Percentiles rank a stretch among this genome's conserved stretches.
Conservation (phyloP, 73 alveolate species). For the Symbiodinium natans region DNA sequence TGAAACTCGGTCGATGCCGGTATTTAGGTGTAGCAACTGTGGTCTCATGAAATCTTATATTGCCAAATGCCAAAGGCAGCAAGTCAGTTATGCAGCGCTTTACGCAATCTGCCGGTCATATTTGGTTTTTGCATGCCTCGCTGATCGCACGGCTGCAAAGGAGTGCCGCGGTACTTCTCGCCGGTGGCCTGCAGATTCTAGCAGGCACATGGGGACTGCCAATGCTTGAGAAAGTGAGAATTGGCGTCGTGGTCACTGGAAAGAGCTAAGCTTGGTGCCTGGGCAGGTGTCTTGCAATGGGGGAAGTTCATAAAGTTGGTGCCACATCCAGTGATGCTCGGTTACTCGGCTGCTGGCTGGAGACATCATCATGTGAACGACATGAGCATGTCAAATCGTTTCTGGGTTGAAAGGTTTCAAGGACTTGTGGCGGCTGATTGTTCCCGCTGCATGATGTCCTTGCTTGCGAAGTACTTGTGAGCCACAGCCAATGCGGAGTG, state of each 20-base stretch:
- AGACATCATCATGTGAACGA: not conserved
- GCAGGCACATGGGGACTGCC: not conserved
- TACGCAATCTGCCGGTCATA: no score
- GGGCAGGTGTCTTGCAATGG: not conserved
- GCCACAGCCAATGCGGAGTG: no score
- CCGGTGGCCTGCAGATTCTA: constrained; percentile 1
- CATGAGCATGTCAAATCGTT: no score
- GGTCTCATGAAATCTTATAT: no score
- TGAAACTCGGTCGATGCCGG: not conserved
- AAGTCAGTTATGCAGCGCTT: not conserved
- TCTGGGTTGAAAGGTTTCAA: no score
- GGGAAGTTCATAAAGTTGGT: constrained; percentile 42
- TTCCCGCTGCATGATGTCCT: no score
- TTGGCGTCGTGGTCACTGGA: not conserved
- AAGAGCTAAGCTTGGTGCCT: no score
- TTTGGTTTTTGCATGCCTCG: not conserved
- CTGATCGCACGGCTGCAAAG: not conserved
- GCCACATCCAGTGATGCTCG: constrained; percentile 31
- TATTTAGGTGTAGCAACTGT: no score
- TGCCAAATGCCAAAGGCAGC: no score
- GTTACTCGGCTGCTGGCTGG: not conserved
- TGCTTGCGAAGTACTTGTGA: no score
- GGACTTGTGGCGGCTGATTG: no score
- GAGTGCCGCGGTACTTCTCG: constrained; percentile 20
- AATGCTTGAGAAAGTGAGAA: no score